These are phyloP conservation scores for Allium fistulosum DNA, from an alignment of 106 monocot genomes.

Conservation along the genomic window DNA sequence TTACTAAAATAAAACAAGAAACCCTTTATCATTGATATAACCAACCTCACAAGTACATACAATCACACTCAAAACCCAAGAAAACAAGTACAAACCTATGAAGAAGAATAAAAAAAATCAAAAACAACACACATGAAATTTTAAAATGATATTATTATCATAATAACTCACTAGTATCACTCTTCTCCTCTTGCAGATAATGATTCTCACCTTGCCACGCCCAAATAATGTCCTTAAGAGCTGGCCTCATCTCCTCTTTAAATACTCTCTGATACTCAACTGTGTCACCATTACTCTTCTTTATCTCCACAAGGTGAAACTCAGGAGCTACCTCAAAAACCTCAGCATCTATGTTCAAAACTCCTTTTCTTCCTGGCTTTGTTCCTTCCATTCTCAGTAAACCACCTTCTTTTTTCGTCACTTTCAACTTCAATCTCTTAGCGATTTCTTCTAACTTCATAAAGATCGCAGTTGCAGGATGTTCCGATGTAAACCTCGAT, in stretches of 20 bases:
- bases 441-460: constrained; percentile 48
- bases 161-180: too few relatives aligned
- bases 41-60: too few relatives aligned
- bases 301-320: constrained; percentile 57
- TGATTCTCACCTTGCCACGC: constrained; percentile 51
- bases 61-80: too few relatives aligned
- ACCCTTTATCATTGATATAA: too few relatives aligned
- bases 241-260: constrained; percentile 47
- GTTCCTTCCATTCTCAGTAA: constrained; percentile 53
- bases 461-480: constrained; percentile 36
- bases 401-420: constrained; percentile 46
- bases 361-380: constrained; percentile 43
- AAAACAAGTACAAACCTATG: too few relatives aligned
- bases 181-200: constrained; percentile 11
- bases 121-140: too few relatives aligned
- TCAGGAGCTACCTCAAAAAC: constrained; percentile 51
- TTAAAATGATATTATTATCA: too few relatives aligned
- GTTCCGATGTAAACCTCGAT: constrained; percentile 35
- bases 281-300: constrained; percentile 49
- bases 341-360: constrained; percentile 48
- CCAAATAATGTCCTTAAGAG: constrained; percentile 64
- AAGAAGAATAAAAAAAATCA: too few relatives aligned
- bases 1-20: too few relatives aligned
- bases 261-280: constrained; percentile 47
- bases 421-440: constrained; percentile 31